Evolutionary conservation across 169 alveolate genomes (phyloP).

Genomic region (Perkinsus olseni): DNA sequence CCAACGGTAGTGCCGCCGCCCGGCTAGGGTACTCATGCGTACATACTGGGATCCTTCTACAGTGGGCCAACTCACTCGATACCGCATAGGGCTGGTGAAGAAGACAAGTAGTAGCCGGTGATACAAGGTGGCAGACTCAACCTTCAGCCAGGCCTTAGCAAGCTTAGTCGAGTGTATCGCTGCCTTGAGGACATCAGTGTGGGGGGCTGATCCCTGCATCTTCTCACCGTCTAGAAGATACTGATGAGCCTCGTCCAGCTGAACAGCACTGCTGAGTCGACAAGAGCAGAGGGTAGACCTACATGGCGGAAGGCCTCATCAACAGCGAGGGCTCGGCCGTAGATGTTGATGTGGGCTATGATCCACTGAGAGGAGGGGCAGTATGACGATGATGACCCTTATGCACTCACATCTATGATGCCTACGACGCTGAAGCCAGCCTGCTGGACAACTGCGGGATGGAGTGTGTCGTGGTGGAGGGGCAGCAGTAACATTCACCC

Average conservation of each 20-base stretch:
- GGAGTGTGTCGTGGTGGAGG: too few relatives aligned
- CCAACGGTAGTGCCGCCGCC: not conserved
- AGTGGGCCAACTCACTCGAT: not conserved
- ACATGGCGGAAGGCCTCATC: not conserved
- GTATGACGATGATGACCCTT: too few relatives aligned
- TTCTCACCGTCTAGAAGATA: not conserved
- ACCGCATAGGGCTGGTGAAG: not conserved
- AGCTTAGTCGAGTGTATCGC: not conserved
- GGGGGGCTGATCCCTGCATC: not conserved
- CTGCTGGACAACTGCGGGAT: not conserved
- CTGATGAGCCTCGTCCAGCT: not conserved
- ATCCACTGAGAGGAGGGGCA: not conserved
- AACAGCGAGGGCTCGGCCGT: not conserved
- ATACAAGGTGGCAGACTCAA: not conserved
- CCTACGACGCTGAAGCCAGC: not conserved
- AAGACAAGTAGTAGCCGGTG: not conserved
- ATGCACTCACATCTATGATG: not conserved
- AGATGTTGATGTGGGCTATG: not conserved
- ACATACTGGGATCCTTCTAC: not conserved
- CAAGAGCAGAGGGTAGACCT: not conserved
- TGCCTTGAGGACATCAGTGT: not conserved
- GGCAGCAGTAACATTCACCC: too few relatives aligned
- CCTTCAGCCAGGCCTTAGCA: not conserved
- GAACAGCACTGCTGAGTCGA: not conserved
- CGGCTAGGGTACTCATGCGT: not conserved